phyloP scores from a whole-genome alignment of 805 yeast species.

The Candida parachauliodes region DNA sequence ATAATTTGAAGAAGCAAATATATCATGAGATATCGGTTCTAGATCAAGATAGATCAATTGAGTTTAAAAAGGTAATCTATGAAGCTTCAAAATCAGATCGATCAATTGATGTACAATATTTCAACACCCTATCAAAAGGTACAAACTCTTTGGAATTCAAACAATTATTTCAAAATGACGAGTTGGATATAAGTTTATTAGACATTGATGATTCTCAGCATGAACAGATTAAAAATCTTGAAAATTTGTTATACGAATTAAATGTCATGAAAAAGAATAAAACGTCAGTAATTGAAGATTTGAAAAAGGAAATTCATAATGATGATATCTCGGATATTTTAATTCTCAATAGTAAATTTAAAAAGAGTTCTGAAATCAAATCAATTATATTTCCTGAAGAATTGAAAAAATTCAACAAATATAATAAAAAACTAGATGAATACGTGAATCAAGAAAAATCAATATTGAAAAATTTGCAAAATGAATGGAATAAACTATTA shows the following conservation, averaged over 20 bases:
- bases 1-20: slow-evolving; percentile 33
- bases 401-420: slow-evolving; percentile 70
- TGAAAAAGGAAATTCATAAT: slow-evolving; percentile 65
- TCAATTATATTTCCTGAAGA: slow-evolving; percentile 61
- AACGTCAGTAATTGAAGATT: slow-evolving; percentile 51
- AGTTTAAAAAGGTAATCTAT: slow-evolving; percentile 53
- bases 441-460: slow-evolving; percentile 63
- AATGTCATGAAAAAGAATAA: slow-evolving; percentile 64
- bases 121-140: slow-evolving; percentile 36
- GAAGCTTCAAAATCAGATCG: slow-evolving; percentile 62
- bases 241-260: slow-evolving; percentile 57
- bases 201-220: slow-evolving; percentile 60
- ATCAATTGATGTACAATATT: slow-evolving; percentile 36
- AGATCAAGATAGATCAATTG: slow-evolving; percentile 51
- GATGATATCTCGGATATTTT: slow-evolving; percentile 84
- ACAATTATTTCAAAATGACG: slow-evolving; percentile 19
- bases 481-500: slow-evolving; percentile 27
- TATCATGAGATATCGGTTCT: slow-evolving; percentile 29
- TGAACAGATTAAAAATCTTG: slow-evolving; percentile 46
- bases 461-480: slow-evolving; percentile 32
- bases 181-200: slow-evolving; percentile 47
- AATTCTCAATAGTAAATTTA: slow-evolving; percentile 57
- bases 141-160: slow-evolving; percentile 38
- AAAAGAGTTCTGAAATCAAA: slow-evolving; percentile 54
- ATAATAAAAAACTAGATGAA: slow-evolving; percentile 61